Evolutionary conservation across 306 rosid species (phyloP), one percentile per base, ranked within the genome.

Genomic region (Sindora glabra): DNA sequence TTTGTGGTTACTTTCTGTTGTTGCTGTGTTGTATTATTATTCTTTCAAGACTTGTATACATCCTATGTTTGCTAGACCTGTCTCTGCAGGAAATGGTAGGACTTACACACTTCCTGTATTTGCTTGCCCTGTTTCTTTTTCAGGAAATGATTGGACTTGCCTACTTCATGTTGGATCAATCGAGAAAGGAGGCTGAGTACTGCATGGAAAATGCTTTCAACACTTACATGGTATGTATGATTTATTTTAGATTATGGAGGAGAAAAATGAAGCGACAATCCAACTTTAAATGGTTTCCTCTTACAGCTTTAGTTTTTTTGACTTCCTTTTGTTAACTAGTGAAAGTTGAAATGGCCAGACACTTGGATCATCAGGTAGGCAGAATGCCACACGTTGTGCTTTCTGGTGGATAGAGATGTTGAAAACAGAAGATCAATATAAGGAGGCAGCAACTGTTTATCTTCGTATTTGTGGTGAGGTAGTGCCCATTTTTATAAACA

Each of bases 101-200:
- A n/a, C n/a, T n/a, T n/a, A n/a, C n/a, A n/a, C n/a, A n/a, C n/a
- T n/a, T n/a, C n/a, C 65, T 34, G 37, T 57, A 52, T 47, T 64
- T 64, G 54, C 41, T 42, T 70, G 7, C 69, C 33, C 52, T 17
- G 49, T 42, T 37, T 14, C 47, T 59, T 67, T 79, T 76, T 70
- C 86, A 94, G 99, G 99, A 94, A 80, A 86, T 94, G 97, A 86
- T 75, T 79, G 99, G 99, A 67, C 99, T 94, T 77, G 42, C 97
- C 7, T 89, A 82, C 77, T 94, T 89, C 79, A 74, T 94, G 89
- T 70, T 73, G 73, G 99, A 89, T 59, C 99, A 94, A 61, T 89
- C 97, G 38, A 86, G 86, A 79, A 94, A 94, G 82, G 99, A 94
- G 72, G 97, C 97, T 19, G 99, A 94, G 76, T 86, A 81, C 71